phyloP scores from a whole-genome alignment of 2,329 filamentous ascomycete genomes.

The Aureobasidium namibiae region DNA sequence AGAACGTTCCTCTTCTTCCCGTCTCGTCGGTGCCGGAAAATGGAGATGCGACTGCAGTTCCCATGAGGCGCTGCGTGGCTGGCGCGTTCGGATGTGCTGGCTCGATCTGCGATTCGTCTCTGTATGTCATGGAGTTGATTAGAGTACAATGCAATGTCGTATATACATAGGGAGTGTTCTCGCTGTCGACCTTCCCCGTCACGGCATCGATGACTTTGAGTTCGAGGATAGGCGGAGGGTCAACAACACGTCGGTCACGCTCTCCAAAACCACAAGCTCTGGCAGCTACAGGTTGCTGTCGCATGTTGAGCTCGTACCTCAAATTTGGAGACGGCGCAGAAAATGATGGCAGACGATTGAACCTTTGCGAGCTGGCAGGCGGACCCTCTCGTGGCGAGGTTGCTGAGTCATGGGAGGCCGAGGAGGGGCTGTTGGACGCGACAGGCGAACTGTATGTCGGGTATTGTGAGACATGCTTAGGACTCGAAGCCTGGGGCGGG shows the following conservation, averaged over 20 bases:
- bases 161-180: conserved; percentile 54
- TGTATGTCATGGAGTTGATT: conserved; percentile 58
- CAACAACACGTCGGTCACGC: conserved; percentile 70
- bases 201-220: conserved; percentile 53
- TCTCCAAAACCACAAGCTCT: conserved; percentile 78
- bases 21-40: conserved; percentile 70
- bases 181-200: conserved; percentile 39
- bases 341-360: conserved; percentile 18
- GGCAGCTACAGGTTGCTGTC: conserved; percentile 71
- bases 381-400: conserved; percentile 19
- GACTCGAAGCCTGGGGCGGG: neutral
- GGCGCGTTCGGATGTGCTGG: conserved; percentile 46
- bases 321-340: conserved; percentile 20
- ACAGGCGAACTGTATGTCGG: conserved; percentile 18
- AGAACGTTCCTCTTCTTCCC: conserved; percentile 69
- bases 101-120: conserved; percentile 55
- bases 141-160: conserved; percentile 62
- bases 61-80: conserved; percentile 70
- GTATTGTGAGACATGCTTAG: neutral
- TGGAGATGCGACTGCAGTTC: conserved; percentile 66
- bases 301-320: conserved; percentile 49
- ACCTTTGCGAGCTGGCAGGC: conserved; percentile 22
- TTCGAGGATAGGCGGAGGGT: conserved; percentile 76
- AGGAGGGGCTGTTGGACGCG: conserved; percentile 16
- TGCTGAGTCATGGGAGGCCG: conserved; percentile 17